Conservation (phyloP, 2,329 filamentous ascomycete genomes). For the Ascochyta rabiei region DNA sequence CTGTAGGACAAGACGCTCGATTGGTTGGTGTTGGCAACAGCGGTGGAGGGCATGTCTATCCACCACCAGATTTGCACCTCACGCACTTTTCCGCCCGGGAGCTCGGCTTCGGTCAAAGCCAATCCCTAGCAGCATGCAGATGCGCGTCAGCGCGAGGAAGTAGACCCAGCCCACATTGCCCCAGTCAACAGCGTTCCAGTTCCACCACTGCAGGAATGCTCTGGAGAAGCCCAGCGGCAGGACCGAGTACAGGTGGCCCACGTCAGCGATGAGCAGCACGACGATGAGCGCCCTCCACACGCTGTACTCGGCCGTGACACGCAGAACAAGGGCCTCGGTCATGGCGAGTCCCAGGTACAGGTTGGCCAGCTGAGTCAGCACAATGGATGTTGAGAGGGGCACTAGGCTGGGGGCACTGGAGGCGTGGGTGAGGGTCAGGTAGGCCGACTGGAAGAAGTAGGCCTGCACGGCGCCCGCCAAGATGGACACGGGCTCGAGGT, state of each 20-base stretch:
- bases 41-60: neutral
- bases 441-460: slow-evolving; percentile 58
- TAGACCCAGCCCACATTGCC: slow-evolving; percentile 76
- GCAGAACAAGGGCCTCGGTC: slow-evolving; percentile 77
- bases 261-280: slow-evolving; percentile 73
- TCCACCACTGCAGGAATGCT: slow-evolving; percentile 67
- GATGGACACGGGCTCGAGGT: slow-evolving; percentile 68
- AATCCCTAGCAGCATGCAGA: slow-evolving; percentile 34
- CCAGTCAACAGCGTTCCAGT: slow-evolving; percentile 72
- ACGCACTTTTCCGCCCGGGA: slow-evolving; percentile 11
- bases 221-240: slow-evolving; percentile 59
- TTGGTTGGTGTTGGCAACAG: neutral
- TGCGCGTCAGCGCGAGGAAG: slow-evolving; percentile 57
- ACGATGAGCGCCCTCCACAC: slow-evolving; percentile 74
- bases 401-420: slow-evolving; percentile 56
- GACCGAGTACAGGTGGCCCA: slow-evolving; percentile 76
- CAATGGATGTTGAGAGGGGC: slow-evolving; percentile 67
- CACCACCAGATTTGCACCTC: neutral
- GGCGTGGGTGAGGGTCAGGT: slow-evolving; percentile 69
- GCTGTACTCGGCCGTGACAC: slow-evolving; percentile 68
- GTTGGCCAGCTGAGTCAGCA: slow-evolving; percentile 76
- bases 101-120: slow-evolving; percentile 23
- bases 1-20: slow-evolving; percentile 7
- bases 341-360: slow-evolving; percentile 78
- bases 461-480: slow-evolving; percentile 61